Evolutionary conservation across 2,329 filamentous ascomycete genomes (phyloP).

Genomic region (Penicillium sp.): DNA sequence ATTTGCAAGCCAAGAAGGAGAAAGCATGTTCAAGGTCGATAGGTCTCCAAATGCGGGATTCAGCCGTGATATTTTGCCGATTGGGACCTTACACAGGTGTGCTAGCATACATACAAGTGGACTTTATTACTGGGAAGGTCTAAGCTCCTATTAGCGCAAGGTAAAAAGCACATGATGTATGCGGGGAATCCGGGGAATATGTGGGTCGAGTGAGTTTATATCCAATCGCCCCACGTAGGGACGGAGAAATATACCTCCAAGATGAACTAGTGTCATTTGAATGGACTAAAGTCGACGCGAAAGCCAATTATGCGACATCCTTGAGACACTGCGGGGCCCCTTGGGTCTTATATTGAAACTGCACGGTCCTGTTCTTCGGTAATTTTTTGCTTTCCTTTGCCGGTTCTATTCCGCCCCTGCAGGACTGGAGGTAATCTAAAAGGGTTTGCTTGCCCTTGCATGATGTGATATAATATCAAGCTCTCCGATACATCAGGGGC

Average conservation of each 20-base stretch:
- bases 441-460: background rate
- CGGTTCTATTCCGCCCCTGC: slow-evolving; percentile 7
- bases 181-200: slow-evolving; percentile 15
- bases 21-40: background rate
- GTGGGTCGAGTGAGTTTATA: background rate
- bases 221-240: background rate
- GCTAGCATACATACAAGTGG: background rate
- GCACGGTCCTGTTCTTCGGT: slow-evolving; percentile 4
- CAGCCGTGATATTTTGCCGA: slow-evolving; percentile 8
- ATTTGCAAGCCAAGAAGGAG: background rate
- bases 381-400: background rate
- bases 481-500: background rate
- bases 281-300: background rate
- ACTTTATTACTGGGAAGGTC: no score
- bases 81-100: background rate
- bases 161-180: background rate
- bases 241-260: background rate
- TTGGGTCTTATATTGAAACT: background rate
- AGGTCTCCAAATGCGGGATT: background rate
- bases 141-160: no score
- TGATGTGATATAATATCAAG: background rate
- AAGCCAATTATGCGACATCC: background rate
- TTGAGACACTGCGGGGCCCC: background rate
- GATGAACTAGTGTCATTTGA: no score
- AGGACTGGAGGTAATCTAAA: background rate